Evolutionary conservation across 257 asterid genomes (phyloP).

Genomic region (Mitragyna speciosa): DNA sequence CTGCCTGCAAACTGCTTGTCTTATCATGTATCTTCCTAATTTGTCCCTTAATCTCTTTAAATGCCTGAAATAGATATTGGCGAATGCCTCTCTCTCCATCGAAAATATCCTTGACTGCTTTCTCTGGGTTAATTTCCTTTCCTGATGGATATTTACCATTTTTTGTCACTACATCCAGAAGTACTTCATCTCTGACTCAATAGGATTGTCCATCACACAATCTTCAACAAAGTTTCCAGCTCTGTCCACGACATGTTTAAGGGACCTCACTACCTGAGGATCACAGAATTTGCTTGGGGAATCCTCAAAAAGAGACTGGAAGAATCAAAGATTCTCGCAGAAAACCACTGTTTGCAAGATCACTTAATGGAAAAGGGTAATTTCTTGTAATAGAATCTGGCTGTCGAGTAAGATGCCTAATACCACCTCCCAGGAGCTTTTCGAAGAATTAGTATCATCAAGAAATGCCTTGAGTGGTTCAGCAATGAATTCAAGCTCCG

Average conservation of each 20-base stretch:
- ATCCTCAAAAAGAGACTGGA: background rate
- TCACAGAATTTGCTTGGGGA: background rate
- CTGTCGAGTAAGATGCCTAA: too few species aligned
- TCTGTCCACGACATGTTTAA: background rate
- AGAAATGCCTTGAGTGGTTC: too few species aligned
- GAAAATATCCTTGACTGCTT: background rate
- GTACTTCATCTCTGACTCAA: background rate
- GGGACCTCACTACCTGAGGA: too few species aligned
- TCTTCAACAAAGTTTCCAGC: background rate
- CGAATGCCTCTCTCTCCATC: background rate
- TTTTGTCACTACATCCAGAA: too few species aligned
- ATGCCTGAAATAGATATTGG: background rate
- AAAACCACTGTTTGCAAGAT: background rate
- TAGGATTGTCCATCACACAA: background rate
- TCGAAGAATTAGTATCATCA: too few species aligned
- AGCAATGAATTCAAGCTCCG: too few species aligned
- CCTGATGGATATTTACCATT: background rate
- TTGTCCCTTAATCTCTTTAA: background rate
- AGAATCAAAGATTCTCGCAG: background rate
- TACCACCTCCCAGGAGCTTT: too few species aligned
- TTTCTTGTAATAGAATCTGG: background rate
- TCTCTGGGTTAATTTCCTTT: background rate
- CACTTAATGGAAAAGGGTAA: too few species aligned
- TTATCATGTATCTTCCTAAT: background rate
- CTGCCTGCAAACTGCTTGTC: background rate